phyloP scores from a whole-genome alignment of 1,284 basidiomycete genomes.

The Megacollybia platyphylla region DNA sequence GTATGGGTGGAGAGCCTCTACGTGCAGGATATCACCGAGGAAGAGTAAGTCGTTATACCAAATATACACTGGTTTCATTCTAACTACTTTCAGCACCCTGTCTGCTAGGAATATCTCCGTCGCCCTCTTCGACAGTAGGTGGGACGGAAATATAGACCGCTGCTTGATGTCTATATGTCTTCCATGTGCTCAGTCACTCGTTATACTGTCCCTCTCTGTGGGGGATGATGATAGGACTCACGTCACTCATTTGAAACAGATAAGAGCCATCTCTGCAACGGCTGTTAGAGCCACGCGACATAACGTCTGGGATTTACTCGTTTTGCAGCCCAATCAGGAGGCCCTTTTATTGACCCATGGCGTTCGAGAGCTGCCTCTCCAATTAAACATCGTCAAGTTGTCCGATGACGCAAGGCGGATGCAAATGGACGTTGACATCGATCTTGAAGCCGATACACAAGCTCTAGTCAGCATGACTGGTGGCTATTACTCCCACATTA shows the following conservation, averaged over 20 bases:
- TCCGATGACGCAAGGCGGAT: conserved; percentile 4
- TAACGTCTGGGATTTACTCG: conserved; percentile 54
- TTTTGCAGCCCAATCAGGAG: conserved; percentile 39
- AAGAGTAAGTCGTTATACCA: conserved; percentile 33
- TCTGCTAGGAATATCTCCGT: conserved; percentile 36
- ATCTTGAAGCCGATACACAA: not conserved
- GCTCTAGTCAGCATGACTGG: conserved; percentile 7
- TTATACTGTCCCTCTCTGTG: conserved; percentile 33
- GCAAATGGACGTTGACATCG: conserved; percentile 11
- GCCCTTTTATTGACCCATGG: conserved; percentile 53
- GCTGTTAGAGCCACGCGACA: conserved; percentile 52
- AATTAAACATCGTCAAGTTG: conserved; percentile 11
- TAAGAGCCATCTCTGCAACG: conserved; percentile 38
- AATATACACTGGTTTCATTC: not conserved
- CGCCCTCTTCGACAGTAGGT: conserved; percentile 54
- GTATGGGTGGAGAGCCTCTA: conserved; percentile 57
- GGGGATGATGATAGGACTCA: conserved; percentile 27
- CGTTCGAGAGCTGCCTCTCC: conserved; percentile 30
- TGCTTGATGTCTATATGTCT: conserved; percentile 48
- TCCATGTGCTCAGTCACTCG: conserved; percentile 29
- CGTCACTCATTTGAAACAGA: conserved; percentile 22
- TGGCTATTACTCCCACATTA: conserved; percentile 29
- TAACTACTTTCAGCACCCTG: conserved; percentile 16
- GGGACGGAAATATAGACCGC: conserved; percentile 36
- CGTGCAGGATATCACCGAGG: conserved; percentile 30